phyloP scores from a whole-genome alignment of 805 yeast species.

The Wickerhamomyces silvicola region DNA sequence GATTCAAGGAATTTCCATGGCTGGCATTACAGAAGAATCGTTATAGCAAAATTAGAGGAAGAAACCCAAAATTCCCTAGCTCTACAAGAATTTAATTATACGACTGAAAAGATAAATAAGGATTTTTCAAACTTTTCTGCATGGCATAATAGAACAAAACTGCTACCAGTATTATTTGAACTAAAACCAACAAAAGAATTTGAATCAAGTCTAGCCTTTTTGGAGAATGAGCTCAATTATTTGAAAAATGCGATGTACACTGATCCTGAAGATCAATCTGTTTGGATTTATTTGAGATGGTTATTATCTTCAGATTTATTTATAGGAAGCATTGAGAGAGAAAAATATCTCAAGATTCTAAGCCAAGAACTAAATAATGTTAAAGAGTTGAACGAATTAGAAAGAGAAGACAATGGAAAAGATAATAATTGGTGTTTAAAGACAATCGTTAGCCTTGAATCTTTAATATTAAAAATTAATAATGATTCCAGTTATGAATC shows the following conservation, averaged over 20 bases:
- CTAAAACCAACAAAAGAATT: constrained; percentile 16
- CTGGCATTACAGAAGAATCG: constrained; percentile 86
- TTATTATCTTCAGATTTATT: constrained; percentile 37
- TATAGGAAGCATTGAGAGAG: constrained; percentile 17
- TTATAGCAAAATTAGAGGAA: constrained; percentile 37
- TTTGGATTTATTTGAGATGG: constrained; percentile 90
- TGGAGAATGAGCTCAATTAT: constrained; percentile 55
- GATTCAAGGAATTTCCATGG: constrained; percentile 92
- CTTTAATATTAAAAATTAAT: constrained; percentile 19
- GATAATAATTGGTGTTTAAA: constrained; percentile 78
- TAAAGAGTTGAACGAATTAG: constrained; percentile 63
- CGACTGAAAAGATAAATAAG: constrained; percentile 69
- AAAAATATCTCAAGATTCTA: constrained; percentile 34
- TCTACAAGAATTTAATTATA: constrained; percentile 62
- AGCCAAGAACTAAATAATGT: constrained; percentile 41
- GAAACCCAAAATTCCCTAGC: constrained; percentile 24
- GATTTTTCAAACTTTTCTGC: constrained; percentile 94
- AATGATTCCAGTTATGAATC: constrained; percentile 13
- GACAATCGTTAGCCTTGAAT: constrained; percentile 41
- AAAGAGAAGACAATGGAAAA: constrained; percentile 55
- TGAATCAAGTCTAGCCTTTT: constrained; percentile 29
- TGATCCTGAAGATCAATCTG: constrained; percentile 91
- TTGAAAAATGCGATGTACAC: constrained; percentile 82
- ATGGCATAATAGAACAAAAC: constrained; percentile 82
- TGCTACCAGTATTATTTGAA: constrained; percentile 49